Base-by-base conservation (phyloP, 148 eudicot species). In the Rhododendron molle region DNA sequence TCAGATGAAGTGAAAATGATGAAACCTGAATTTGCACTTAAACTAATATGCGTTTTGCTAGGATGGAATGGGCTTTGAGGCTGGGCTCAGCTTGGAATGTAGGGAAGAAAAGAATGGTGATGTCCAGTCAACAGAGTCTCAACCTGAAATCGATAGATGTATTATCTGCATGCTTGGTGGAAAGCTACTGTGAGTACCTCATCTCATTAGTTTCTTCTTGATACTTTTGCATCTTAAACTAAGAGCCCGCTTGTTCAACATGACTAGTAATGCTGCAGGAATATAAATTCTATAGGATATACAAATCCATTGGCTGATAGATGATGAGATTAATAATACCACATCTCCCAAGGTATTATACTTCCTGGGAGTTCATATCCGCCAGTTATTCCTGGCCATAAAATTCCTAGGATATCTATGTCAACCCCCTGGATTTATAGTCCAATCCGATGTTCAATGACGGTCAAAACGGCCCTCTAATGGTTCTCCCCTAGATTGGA, bases 151-250 rank as follows among this genome's bases (percentile, higher is more conserved):
- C 50, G 69, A 65, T 62, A 62, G 11, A 26, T 88, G 89, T 65
- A 56, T 40, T 28, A 81, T 81, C 78, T 88, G 89, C 83, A 44
- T 32, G 82, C 58, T 52, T 58, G 87, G 82, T 62, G 89, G 89
- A 76, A 81, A 80, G 14, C 83, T 88, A 36, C 60, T 88, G 89
- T 88, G 30, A 88, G 87, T 69, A 87, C 50, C 38, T 43, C 52
- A 43, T 43, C 26, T 76, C 23, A 76, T 76, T 78, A 7, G 23
- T 65, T 36, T 7, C 82, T 78, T 85, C 46, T 81, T 4, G 34
- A 32, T 85, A 26, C 38, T 69, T 30, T 67, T 65, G 81, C 83
- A 79, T 23, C 78, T 62, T 62, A 30, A 85, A 50, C 12, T 67
- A 67, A 67, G 5, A 67, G 16, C 32, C 15, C 3, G 2, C 10